Evolutionary conservation across 768 basidiomycete genomes (phyloP).

Genomic region (Cystobasidium ongulense): DNA sequence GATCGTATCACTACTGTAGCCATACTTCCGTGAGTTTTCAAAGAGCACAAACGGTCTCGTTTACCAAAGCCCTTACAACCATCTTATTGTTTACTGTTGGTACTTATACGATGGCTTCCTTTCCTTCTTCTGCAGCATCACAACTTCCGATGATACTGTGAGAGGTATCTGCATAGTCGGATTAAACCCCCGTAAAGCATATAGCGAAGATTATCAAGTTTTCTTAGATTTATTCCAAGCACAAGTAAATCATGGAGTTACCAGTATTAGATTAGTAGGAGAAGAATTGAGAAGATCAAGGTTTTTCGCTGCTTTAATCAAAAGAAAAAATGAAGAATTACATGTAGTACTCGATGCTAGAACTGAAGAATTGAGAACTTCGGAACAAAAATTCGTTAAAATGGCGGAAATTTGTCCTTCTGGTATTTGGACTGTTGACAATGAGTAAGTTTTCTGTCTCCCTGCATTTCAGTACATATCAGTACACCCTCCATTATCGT

Average conservation of each 20-base stretch:
- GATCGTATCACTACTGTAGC: background rate
- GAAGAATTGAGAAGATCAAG: slow-evolving; percentile 11
- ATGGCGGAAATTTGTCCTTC: slow-evolving; percentile 26
- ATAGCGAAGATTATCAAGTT: slow-evolving; percentile 23
- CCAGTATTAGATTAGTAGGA: slow-evolving; percentile 18
- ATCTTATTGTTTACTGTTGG: too few species aligned
- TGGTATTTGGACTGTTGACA: slow-evolving; percentile 16
- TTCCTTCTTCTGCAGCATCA: background rate
- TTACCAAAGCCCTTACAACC: too few species aligned
- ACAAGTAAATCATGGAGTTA: slow-evolving; percentile 12
- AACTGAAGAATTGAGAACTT: slow-evolving; percentile 4
- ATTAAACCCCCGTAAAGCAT: slow-evolving; percentile 6
- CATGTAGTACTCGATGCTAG: slow-evolving; percentile 8
- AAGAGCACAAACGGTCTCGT: too few species aligned
- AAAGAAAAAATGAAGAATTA: slow-evolving; percentile 26
- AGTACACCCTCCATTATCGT: too few species aligned
- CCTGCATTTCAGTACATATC: background rate
- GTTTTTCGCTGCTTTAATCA: slow-evolving; percentile 24
- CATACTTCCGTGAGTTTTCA: background rate
- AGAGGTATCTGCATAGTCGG: slow-evolving; percentile 12
- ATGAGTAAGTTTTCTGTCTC: background rate
- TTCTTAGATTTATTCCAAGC: slow-evolving; percentile 28
- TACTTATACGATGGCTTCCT: background rate
- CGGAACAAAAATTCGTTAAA: slow-evolving; percentile 12
- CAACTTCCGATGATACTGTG: background rate